These are phyloP conservation scores for Curvularia sp. DNA, from an alignment of 2,329 filamentous ascomycete species.

Conservation along the genomic window DNA sequence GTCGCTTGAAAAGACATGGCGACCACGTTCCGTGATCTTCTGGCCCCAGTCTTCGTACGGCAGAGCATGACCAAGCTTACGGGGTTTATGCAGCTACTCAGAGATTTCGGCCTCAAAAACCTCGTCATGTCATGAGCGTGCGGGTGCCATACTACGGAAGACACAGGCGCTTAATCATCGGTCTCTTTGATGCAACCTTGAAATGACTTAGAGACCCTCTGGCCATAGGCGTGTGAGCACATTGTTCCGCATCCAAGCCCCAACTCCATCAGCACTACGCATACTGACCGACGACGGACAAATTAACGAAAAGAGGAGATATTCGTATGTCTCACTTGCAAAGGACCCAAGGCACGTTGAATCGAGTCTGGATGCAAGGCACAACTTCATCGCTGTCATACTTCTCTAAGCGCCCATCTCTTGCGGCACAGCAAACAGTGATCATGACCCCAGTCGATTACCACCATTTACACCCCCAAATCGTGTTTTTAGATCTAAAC, in stretches of 20 bases:
- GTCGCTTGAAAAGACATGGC: background rate
- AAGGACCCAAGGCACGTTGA: conserved; percentile 6
- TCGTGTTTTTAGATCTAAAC: conserved; percentile 2
- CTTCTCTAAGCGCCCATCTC: conserved; percentile 17
- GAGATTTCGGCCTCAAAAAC: background rate
- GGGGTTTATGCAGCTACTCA: background rate
- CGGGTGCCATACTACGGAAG: background rate
- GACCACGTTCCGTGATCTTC: background rate
- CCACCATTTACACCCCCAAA: conserved; percentile 5
- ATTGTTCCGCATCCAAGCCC: conserved; percentile 3
- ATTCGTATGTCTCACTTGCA: conserved; percentile 13
- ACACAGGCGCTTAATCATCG: conserved; percentile 6
- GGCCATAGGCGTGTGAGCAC: background rate
- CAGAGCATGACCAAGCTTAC: background rate
- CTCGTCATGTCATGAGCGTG: background rate
- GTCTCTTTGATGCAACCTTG: conserved; percentile 7
- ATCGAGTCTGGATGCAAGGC: conserved; percentile 11
- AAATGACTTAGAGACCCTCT: background rate
- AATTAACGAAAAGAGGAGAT: background rate
- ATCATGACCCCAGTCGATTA: conserved; percentile 7
- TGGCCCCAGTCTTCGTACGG: too few relatives aligned
- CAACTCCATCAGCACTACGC: conserved; percentile 2
- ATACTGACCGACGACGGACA: background rate
- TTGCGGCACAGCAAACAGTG: conserved; percentile 12
- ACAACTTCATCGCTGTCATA: conserved; percentile 11